phyloP scores from a whole-genome alignment of 2,329 filamentous ascomycete genomes.

The Alternaria triticina region DNA sequence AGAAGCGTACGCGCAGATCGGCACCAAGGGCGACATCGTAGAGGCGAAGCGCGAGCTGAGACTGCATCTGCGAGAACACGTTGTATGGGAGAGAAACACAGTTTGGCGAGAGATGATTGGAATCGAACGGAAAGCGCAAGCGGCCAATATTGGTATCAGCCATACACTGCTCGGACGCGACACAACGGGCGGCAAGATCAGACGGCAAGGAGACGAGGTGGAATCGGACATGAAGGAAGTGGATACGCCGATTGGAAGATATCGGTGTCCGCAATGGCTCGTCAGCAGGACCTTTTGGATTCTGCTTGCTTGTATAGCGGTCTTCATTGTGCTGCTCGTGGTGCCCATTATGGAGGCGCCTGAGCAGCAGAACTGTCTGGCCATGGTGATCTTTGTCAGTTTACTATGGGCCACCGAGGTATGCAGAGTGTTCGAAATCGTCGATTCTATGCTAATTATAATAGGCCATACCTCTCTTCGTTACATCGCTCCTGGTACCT shows the following conservation, averaged over 20 bases:
- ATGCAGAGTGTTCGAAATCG: neutral
- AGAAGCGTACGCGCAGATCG: slow-evolving; percentile 77
- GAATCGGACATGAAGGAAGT: slow-evolving; percentile 71
- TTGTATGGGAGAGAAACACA: slow-evolving; percentile 98
- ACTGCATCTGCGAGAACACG: slow-evolving; percentile 90
- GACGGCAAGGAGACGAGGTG: slow-evolving; percentile 84
- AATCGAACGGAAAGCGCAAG: slow-evolving; percentile 93
- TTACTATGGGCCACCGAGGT: slow-evolving; percentile 96
- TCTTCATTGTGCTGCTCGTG: slow-evolving; percentile 77
- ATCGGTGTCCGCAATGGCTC: slow-evolving; percentile 80
- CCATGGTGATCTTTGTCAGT: slow-evolving; percentile 91
- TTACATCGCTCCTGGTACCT: slow-evolving; percentile 91
- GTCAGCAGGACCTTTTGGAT: slow-evolving; percentile 81
- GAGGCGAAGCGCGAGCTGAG: slow-evolving; percentile 84
- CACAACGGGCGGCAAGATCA: slow-evolving; percentile 69
- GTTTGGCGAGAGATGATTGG: slow-evolving; percentile 99
- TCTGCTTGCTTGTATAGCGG: slow-evolving; percentile 70
- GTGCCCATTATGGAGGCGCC: slow-evolving; percentile 82
- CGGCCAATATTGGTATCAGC: slow-evolving; percentile 82
- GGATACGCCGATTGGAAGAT: slow-evolving; percentile 77
- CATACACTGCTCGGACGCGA: slow-evolving; percentile 81
- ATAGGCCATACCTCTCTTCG: slow-evolving; percentile 92
- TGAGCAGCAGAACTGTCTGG: slow-evolving; percentile 95
- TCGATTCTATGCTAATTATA: slow-evolving; percentile 20
- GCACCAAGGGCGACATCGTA: slow-evolving; percentile 79